Conservation (phyloP, 2,329 filamentous ascomycete genomes). For the Diaporthe nobilis region DNA sequence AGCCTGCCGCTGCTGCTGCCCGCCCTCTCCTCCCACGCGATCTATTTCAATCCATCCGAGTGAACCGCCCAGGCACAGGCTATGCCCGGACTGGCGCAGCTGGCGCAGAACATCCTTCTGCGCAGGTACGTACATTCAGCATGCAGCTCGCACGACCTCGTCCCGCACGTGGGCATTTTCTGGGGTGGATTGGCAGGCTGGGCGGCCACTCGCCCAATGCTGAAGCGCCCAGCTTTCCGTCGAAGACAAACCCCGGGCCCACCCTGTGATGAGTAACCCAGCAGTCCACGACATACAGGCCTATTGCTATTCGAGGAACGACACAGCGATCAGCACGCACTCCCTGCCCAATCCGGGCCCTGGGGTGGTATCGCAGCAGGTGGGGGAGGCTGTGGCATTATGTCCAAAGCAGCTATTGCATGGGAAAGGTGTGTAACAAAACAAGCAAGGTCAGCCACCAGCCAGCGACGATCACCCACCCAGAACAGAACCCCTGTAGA, state of each 20-base stretch:
- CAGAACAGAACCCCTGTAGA: background rate
- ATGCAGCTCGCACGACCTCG: conserved; percentile 6
- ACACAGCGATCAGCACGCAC: conserved; percentile 1
- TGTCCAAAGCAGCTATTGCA: background rate
- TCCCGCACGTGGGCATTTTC: conserved; percentile 28
- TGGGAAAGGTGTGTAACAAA: conserved; percentile 8
- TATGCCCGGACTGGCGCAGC: background rate
- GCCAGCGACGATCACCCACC: conserved; percentile 12
- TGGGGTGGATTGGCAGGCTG: conserved; percentile 1
- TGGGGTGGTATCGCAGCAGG: background rate
- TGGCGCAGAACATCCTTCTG: background rate
- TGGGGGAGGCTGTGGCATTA: conserved; percentile 1
- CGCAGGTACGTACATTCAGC: background rate
- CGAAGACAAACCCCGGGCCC: conserved; percentile 1
- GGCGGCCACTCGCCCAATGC: background rate
- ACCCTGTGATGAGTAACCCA: conserved; percentile 4
- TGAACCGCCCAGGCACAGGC: conserved; percentile 1
- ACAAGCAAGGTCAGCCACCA: conserved; percentile 15
- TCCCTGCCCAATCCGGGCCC: conserved; percentile 20
- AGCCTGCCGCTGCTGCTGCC: background rate
- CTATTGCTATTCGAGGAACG: background rate
- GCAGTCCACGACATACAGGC: background rate
- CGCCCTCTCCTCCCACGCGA: background rate
- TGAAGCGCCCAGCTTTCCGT: conserved; percentile 21
- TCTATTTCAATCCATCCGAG: conserved; percentile 26